phyloP scores from a whole-genome alignment of 176 grass and related monocot genomes.

The Bromus sterilis region DNA sequence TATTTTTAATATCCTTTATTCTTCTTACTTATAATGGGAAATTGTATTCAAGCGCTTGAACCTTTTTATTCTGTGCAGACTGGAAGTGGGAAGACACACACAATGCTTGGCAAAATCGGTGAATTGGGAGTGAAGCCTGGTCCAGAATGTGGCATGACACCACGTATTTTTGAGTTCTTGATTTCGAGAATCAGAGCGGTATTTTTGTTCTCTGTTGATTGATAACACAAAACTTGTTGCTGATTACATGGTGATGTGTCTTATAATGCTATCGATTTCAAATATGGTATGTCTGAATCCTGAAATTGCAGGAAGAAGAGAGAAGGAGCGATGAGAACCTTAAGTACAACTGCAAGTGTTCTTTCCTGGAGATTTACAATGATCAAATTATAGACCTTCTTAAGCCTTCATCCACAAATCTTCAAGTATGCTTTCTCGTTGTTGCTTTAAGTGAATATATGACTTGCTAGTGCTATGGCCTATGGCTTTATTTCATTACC shows the following conservation, averaged over 20 bases:
- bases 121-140: constrained; percentile 69
- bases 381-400: constrained; percentile 98
- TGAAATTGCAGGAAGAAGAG: constrained; percentile 71
- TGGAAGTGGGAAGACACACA: constrained; percentile 94
- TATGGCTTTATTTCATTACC: not conserved
- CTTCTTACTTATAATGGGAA: constrained; percentile 3
- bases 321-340: constrained; percentile 89
- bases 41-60: not conserved
- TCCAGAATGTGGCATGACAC: constrained; percentile 77
- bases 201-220: not conserved
- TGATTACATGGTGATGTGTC: not conserved
- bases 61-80: constrained; percentile 45
- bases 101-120: constrained; percentile 84
- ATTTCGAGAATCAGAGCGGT: constrained; percentile 93
- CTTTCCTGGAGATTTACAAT: constrained; percentile 95
- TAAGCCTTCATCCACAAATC: constrained; percentile 75
- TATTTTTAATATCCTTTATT: constrained; percentile 25
- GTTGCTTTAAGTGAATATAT: constrained; percentile 19
- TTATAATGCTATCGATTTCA: not conserved
- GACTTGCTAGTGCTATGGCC: not conserved
- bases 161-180: constrained; percentile 91
- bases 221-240: not conserved
- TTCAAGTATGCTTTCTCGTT: constrained; percentile 51
- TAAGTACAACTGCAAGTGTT: constrained; percentile 90
- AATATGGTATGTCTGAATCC: not conserved